Evolutionary conservation across 805 yeast species (phyloP), one percentile per base, ranked within the genome.

Genomic region (Yamadazyma tumulicola): DNA sequence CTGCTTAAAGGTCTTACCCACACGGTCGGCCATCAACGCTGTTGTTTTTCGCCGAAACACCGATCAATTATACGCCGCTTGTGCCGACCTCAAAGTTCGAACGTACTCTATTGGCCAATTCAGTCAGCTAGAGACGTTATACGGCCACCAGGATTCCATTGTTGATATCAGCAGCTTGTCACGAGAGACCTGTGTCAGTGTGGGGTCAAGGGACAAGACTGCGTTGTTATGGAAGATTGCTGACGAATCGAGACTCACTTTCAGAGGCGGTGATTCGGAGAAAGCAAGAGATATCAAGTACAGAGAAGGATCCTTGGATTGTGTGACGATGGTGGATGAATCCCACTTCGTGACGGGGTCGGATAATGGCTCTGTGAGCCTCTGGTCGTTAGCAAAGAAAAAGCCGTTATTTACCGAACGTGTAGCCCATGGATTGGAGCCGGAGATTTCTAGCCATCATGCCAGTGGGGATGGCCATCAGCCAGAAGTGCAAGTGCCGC

Each of bases 191-290:
- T 93, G 98, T 67, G 89, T 93, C 12, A 86, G 95, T 17, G 97
- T 91, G 20, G 98, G 98, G 12, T 73, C 95, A 3, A 77, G 97
- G 49, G 98, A 93, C 61, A 80, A 94, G 51, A 85, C 96, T 4
- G 96, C 91, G 7, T 83, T 94, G 81, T 68, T 85, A 49, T 93
- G 98, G 98, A 93, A 93, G 57, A 87, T 93, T 46, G 78, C 95
- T 17, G 98, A 93, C 51, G 98, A 93, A 62, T 79, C 95, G 1
- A 77, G 97, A 54, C 74, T 93, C 50, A 88, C 96, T 0, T 91
- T 91, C 58, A 75, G 96, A 54, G 96, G 95, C 42, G 95, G 94
- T 39, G 96, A 87, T 51, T 61, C 59, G 11, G 76, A 63, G 47
- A 68, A 58, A 57, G 57, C 52, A 43, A 60, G 49, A 45, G 61